phyloP scores from a whole-genome alignment of 192 early-diverging fungal genomes.

The Geosiphon pyriformis region DNA sequence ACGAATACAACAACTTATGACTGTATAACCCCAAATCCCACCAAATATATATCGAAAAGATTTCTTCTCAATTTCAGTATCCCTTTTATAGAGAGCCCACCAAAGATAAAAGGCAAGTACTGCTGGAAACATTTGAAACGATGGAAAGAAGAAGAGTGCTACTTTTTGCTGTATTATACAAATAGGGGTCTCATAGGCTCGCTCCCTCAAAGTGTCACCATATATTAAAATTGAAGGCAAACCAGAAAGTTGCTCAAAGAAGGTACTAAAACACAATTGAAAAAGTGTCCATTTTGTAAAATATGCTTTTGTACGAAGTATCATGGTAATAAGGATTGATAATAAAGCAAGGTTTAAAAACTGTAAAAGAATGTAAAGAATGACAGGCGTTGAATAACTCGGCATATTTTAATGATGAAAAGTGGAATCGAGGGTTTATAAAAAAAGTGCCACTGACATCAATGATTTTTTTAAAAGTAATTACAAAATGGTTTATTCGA shows the following conservation, averaged over 20 bases:
- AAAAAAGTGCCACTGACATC: no score
- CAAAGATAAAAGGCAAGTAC: neutral
- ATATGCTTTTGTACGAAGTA: neutral
- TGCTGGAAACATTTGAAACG: neutral
- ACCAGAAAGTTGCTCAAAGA: neutral
- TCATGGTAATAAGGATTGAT: neutral
- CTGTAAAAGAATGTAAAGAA: neutral
- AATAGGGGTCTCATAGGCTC: neutral
- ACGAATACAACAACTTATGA: neutral
- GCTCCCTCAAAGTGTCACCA: neutral
- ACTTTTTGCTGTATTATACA: slow-evolving; percentile 3
- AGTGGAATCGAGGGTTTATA: no score
- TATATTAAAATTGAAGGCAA: slow-evolving; percentile 3
- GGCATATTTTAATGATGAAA: no score
- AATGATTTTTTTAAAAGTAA: no score
- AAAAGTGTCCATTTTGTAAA: slow-evolving; percentile 11
- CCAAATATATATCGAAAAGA: neutral
- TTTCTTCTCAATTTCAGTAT: neutral
- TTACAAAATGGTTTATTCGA: no score
- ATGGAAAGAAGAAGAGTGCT: neutral
- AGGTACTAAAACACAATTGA: neutral
- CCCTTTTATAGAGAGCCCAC: neutral
- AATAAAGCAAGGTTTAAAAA: neutral
- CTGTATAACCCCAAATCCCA: neutral
- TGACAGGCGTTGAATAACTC: neutral